A percentile compares a stretch with the other conserved stretches of the same genome.
Conservation (phyloP, 495 filamentous ascomycete genomes). For the Hypoxylon rickii region DNA sequence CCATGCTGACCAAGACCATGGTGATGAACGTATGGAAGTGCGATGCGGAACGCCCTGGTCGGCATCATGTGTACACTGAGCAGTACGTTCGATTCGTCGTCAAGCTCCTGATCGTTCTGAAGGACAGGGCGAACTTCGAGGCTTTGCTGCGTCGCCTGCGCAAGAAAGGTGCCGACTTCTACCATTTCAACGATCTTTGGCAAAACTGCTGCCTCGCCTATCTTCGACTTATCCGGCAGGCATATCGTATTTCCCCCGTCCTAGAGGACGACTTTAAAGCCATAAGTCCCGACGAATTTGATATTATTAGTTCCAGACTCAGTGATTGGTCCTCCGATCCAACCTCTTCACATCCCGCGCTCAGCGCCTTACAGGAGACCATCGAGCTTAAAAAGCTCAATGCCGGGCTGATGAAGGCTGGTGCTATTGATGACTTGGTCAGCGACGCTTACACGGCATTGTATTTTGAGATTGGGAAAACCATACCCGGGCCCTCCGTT, state of each 20-base stretch:
- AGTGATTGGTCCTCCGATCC: conserved; percentile 56
- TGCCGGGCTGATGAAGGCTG: conserved; percentile 78
- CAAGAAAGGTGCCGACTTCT: conserved; percentile 80
- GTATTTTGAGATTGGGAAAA: conserved; percentile 59
- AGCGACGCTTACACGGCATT: conserved; percentile 84
- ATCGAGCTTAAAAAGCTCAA: conserved; percentile 92
- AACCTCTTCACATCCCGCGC: conserved; percentile 48
- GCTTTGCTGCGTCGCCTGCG: conserved; percentile 79
- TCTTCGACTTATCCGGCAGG: conserved; percentile 72
- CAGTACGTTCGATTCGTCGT: conserved; percentile 86
- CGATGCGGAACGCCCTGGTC: conserved; percentile 84
- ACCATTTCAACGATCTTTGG: conserved; percentile 85
- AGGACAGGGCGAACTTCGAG: conserved; percentile 80
- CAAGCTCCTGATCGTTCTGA: conserved; percentile 70
- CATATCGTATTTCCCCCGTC: conserved; percentile 65
- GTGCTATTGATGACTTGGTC: conserved; percentile 86
- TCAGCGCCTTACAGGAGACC: conserved; percentile 81
- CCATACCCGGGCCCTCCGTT: conserved; percentile 40
- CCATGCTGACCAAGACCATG: conserved; percentile 95
- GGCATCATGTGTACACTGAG: conserved; percentile 92
- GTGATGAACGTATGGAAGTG: conserved; percentile 95
- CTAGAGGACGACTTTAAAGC: conserved; percentile 80
- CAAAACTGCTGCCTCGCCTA: conserved; percentile 76
- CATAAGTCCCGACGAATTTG: conserved; percentile 81
- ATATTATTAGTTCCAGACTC: conserved; percentile 56